Evolutionary conservation across 352 stramenopile species (phyloP), one percentile per base, ranked within the genome.

Genomic region (Phytopythium chamaehyphon): DNA sequence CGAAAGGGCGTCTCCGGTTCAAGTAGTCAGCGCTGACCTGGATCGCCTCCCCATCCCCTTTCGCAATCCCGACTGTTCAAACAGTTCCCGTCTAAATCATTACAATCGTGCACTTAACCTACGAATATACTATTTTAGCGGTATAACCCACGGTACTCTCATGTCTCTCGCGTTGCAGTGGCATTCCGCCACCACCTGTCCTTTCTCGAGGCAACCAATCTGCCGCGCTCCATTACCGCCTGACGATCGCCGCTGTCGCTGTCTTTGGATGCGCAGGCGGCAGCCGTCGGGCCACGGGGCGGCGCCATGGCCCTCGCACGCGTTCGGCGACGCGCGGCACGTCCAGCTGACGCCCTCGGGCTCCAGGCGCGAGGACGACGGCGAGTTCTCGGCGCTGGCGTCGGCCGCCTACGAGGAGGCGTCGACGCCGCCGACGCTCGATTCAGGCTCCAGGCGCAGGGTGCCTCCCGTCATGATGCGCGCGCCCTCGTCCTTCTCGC

Each of bases 331-430:
- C 18, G 51, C 62, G 42, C 53, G 22, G 12, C 67, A 81, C 55
- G 68, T 77, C 42, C 22, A 73, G 24, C 60, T 76, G 12, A 77
- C 71, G 40, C 71, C 71, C 14, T 61, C 54, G 14, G 54, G 43
- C 21, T 57, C 51, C 8, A 40, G 44, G n/a, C 53, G 62, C 18
- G 14, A 8, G 7, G 45, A 16, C 45, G 28, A 26, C 45, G 28
- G 24, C 45, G 47, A 52, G 18, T 21, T 35, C 11, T 9, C 47
- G 11, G 14, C 47, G 19, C 21, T 43, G 31, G 51, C 42, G 21
- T 45, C 54, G 14, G 53, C 46, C 23, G 31, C 55, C 6, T 82
- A 76, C 53, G 68, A 73, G 33, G 65, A 74, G 38, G 42, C 77
- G 50, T 49, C 52, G 14, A 75, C 71, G 37, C 71, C 71, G n/a